Evolutionary conservation across 176 grass and related monocot genomes (phyloP).

Genomic region (Aegilops longissima): DNA sequence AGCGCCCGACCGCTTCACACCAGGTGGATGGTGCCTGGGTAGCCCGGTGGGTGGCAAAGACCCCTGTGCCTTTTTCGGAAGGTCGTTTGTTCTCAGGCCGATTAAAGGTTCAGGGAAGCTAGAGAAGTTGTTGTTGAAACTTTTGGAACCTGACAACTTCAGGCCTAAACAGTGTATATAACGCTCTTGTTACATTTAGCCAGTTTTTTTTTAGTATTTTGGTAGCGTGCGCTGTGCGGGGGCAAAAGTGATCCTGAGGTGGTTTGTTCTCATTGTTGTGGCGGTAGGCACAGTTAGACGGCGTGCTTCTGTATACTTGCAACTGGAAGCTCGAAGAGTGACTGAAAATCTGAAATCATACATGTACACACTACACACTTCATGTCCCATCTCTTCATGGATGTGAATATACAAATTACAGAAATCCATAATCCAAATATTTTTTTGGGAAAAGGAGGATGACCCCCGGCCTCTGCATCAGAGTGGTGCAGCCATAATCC

Average conservation of each 20-base stretch:
- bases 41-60: conserved; percentile 44
- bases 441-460: too few relatives aligned
- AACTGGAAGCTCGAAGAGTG: conserved; percentile 41
- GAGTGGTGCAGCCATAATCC: background rate
- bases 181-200: conserved; percentile 37
- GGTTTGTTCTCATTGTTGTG: conserved; percentile 9
- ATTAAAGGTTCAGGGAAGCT: conserved; percentile 52
- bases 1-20: conserved; percentile 45
- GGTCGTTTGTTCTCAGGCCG: conserved; percentile 56
- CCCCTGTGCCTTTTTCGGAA: conserved; percentile 57
- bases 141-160: conserved; percentile 81
- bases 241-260: background rate
- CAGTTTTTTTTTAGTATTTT: conserved; percentile 30
- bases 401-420: background rate
- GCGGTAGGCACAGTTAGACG: conserved; percentile 11
- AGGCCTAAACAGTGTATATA: conserved; percentile 98
- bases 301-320: conserved; percentile 30
- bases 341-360: conserved; percentile 1
- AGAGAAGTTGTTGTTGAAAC: conserved; percentile 73
- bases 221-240: conserved; percentile 15
- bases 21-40: conserved; percentile 89
- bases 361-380: background rate
- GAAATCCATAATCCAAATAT: background rate
- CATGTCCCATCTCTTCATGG: background rate
- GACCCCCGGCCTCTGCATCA: too few relatives aligned